These are phyloP conservation scores for Pelargonium cotyledonis DNA, from an alignment of 441 rosid genomes.

Conservation along the genomic window DNA sequence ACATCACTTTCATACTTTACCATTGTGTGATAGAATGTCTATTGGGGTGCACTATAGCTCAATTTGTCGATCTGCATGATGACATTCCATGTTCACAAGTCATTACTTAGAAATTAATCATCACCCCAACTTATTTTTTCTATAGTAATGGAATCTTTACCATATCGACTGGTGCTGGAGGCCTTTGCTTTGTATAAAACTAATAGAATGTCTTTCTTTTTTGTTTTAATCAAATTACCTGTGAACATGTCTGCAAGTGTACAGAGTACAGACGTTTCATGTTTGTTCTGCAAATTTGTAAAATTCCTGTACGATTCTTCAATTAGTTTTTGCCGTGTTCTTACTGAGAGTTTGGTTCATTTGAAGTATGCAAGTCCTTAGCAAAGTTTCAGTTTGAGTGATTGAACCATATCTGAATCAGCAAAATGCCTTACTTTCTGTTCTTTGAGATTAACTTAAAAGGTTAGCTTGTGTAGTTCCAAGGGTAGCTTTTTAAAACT, in stretches of 20 bases:
- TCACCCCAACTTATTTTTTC: neutral
- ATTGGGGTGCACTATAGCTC: neutral
- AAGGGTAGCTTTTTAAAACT: conserved; percentile 8
- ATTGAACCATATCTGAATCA: neutral
- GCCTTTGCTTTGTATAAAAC: neutral
- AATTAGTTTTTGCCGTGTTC: neutral
- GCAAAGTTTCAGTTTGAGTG: neutral
- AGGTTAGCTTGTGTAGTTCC: neutral
- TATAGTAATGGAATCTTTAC: neutral
- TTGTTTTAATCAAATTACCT: neutral
- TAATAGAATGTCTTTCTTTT: too few species aligned
- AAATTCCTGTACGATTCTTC: conserved; percentile 4
- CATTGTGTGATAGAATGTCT: neutral
- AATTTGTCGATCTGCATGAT: neutral
- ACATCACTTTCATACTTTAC: neutral
- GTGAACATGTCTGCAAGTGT: neutral
- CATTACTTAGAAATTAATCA: neutral
- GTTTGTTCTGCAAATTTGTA: neutral
- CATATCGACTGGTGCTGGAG: neutral
- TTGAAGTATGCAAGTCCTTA: neutral
- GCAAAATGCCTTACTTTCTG: neutral
- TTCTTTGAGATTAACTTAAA: neutral
- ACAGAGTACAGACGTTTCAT: neutral
- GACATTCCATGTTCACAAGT: neutral
- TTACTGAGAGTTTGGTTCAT: neutral